Conservation (phyloP, 805 yeast genomes). For the Pichia scutulata region DNA sequence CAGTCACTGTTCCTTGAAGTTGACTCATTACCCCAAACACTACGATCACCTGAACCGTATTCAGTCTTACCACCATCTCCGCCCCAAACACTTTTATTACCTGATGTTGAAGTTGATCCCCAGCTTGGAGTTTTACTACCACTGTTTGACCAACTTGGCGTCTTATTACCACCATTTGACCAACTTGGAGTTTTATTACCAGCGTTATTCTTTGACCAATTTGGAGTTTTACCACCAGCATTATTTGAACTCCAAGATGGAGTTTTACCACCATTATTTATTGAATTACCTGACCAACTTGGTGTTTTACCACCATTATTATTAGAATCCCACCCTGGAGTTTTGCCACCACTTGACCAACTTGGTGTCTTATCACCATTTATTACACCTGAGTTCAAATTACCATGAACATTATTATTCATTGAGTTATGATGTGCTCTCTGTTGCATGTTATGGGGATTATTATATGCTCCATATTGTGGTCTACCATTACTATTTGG, state of each 20-base stretch:
- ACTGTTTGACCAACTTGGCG: constrained; percentile 33
- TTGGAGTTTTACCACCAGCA: constrained; percentile 32
- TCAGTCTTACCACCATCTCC: constrained; percentile 21
- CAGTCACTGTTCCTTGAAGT: constrained; percentile 35
- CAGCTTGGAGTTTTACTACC: constrained; percentile 37
- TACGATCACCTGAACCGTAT: constrained; percentile 18
- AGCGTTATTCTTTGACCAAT: constrained; percentile 27
- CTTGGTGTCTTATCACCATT: constrained; percentile 28
- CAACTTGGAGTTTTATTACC: constrained; percentile 46
- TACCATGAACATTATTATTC: constrained; percentile 12
- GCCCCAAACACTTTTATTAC: constrained; percentile 43
- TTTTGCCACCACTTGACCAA: constrained; percentile 34
- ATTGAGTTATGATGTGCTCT: background rate
- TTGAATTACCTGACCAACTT: constrained; percentile 27
- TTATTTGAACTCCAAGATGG: constrained; percentile 44
- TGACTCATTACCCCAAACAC: constrained; percentile 25
- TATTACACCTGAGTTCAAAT: constrained; percentile 22
- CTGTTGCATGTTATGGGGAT: background rate
- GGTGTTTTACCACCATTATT: constrained; percentile 33
- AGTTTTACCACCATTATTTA: constrained; percentile 25
- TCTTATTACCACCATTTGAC: constrained; percentile 32
- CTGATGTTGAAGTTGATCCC: constrained; percentile 33
- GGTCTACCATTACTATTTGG: background rate
- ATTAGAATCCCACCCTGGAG: constrained; percentile 45
- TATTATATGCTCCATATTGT: constrained; percentile 2